Evolutionary conservation across 345 rosid species (phyloP).

Genomic region (Populus euphratica): DNA sequence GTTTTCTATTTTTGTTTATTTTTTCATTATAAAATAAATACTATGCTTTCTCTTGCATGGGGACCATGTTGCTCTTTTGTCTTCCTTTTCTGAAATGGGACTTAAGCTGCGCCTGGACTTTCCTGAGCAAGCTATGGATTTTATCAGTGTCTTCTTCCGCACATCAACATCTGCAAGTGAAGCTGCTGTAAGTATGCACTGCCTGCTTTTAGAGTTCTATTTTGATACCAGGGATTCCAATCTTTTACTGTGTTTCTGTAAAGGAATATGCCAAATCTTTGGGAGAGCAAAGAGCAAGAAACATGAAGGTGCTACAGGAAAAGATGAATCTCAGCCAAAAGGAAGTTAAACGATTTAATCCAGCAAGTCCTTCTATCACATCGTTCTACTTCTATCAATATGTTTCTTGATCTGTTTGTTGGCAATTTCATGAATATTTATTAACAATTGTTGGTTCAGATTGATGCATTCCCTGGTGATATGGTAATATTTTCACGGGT

Average conservation of each 20-base stretch:
- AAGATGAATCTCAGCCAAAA: constrained; percentile 64
- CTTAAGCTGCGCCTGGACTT: too few relatives aligned
- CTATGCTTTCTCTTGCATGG: too few relatives aligned
- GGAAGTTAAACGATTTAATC: constrained; percentile 93
- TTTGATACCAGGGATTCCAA: constrained; percentile 6
- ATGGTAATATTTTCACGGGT: constrained; percentile 94
- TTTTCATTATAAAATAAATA: too few relatives aligned
- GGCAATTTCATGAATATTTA: constrained; percentile 6
- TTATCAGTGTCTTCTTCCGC: constrained; percentile 72
- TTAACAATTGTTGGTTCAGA: constrained; percentile 38
- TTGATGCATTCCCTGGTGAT: constrained; percentile 99
- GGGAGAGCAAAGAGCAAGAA: constrained; percentile 63
- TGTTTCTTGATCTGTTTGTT: constrained; percentile 7
- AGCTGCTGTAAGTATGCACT: constrained; percentile 56
- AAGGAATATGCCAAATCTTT: constrained; percentile 70
- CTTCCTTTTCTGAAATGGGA: too few relatives aligned
- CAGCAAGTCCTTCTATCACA: constrained; percentile 41
- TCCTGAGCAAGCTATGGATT: constrained; percentile 48
- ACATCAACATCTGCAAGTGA: constrained; percentile 74
- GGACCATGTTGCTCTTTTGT: too few relatives aligned
- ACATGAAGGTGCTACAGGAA: constrained; percentile 91
- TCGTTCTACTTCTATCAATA: constrained; percentile 1
- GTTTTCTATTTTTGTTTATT: too few relatives aligned
- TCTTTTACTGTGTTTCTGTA: constrained; percentile 25
- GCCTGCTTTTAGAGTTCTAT: constrained; percentile 24